Evolutionary conservation across 2,329 filamentous ascomycete species (phyloP), one percentile per base, ranked within the genome.

Genomic region (Bipolaris sorokiniana): DNA sequence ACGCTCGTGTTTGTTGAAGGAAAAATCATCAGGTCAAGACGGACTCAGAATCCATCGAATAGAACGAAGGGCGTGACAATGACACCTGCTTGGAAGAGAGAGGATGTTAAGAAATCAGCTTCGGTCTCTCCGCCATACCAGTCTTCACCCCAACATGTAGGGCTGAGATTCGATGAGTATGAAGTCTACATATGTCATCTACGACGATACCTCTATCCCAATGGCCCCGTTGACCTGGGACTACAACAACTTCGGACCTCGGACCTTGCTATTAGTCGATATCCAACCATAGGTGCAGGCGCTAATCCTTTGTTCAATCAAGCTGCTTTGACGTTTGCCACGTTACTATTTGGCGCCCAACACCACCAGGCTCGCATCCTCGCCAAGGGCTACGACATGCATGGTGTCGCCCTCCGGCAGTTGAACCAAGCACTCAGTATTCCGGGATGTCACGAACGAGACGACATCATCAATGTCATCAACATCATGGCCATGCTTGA

Each of bases 401-500:
- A 71, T 22, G 69, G 69, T n/a, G 54, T 42, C n/a, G 64, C 68
- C 3, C 56, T 73, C 2, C 63, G 60, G 23, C 62, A 61, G 40
- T 62, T 74, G 9, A 72, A 73, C 31, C 31, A 59, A 20, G 63
- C 66, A 7, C 59, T 74, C 5, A 56, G 63, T 13, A 45, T 64
- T n/a, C 56, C 68, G 9, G 52, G 50, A 16, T 67, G 63, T 36
- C 66, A 64, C 37, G 55, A 33, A 3, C 55, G 56, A 37, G 65
- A 74, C 45, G 72, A 73, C 3, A 46, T 73, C 9, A 54, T 74
- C 10, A 62, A 71, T 18, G 63, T 66, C 1, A 63, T 74, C 1
- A 51, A 59, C 11, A 63, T 68, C 7, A 47, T 74, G 16, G 63
- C 67, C 22, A 68, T 73, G 38, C 59, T 70, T 28, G 71, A 74